Evolutionary conservation across 2,329 filamentous ascomycete genomes (phyloP).

Genomic region (Ramularia endophylla): DNA sequence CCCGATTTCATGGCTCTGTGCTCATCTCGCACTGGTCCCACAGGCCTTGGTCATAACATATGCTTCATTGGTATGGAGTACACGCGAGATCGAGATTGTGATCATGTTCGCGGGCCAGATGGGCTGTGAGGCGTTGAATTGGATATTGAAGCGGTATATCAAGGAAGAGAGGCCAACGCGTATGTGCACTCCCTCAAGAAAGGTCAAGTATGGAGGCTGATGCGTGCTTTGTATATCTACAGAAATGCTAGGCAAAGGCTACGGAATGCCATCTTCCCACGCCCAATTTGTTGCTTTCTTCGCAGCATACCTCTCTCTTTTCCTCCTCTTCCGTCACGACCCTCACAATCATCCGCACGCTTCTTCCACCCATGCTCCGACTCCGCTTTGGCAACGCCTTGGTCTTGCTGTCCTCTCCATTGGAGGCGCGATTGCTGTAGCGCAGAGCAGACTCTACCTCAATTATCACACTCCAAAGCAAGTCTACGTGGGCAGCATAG

Average conservation of each 20-base stretch:
- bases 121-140: slow-evolving; percentile 86
- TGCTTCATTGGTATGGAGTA: slow-evolving; percentile 81
- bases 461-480: slow-evolving; percentile 88
- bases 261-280: slow-evolving; percentile 95
- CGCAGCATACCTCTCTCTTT: slow-evolving; percentile 74
- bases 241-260: slow-evolving; percentile 80
- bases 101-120: slow-evolving; percentile 92
- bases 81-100: slow-evolving; percentile 80
- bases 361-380: slow-evolving; percentile 46
- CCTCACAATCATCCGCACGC: slow-evolving; percentile 42
- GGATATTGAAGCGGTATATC: slow-evolving; percentile 79
- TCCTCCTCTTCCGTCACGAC: slow-evolving; percentile 74
- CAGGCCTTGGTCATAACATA: slow-evolving; percentile 90
- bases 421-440: slow-evolving; percentile 48
- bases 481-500: slow-evolving; percentile 71
- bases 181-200: slow-evolving; percentile 49
- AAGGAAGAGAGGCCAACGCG: slow-evolving; percentile 83
- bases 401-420: slow-evolving; percentile 42
- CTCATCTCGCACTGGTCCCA: slow-evolving; percentile 89
- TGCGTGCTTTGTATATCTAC: slow-evolving; percentile 4
- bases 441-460: slow-evolving; percentile 80
- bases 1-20: slow-evolving; percentile 76
- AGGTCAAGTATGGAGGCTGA: slow-evolving; percentile 1
- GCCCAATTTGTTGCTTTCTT: slow-evolving; percentile 94
- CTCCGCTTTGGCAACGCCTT: slow-evolving; percentile 57